Conservation (phyloP, 23 red algal species). For the Agarophyton chilense region DNA sequence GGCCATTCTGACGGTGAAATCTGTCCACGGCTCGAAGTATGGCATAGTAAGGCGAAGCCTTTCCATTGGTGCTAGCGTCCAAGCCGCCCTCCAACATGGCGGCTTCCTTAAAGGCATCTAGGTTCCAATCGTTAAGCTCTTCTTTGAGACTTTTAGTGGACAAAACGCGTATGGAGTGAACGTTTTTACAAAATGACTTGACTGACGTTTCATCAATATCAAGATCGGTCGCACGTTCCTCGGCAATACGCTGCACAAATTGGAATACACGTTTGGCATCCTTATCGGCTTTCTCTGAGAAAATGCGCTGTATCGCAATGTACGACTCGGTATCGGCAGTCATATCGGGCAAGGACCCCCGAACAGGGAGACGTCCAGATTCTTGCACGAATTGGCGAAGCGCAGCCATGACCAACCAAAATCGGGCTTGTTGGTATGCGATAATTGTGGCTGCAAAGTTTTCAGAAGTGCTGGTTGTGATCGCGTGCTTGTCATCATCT, state of each 20-base stretch:
- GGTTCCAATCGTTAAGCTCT: constrained; percentile 12
- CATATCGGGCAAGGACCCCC: constrained; percentile 90
- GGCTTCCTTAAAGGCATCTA: constrained; percentile 29
- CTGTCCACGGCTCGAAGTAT: constrained; percentile 61
- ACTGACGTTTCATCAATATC: constrained; percentile 51
- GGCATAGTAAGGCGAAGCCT: constrained; percentile 52
- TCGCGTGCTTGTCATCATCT: not conserved
- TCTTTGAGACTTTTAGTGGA: constrained; percentile 33
- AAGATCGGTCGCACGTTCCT: not conserved
- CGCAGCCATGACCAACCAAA: constrained; percentile 74
- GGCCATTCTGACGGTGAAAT: constrained; percentile 55
- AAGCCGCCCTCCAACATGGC: constrained; percentile 36
- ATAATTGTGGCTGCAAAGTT: constrained; percentile 11
- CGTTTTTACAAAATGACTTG: constrained; percentile 54
- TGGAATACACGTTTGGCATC: constrained; percentile 52
- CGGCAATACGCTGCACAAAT: constrained; percentile 37
- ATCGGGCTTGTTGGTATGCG: constrained; percentile 19
- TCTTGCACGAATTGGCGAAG: constrained; percentile 50
- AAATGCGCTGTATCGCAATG: constrained; percentile 78
- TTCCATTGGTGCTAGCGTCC: constrained; percentile 22
- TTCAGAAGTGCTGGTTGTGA: not conserved
- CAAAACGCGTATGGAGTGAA: constrained; percentile 33
- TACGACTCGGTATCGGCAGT: constrained; percentile 87
- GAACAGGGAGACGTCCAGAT: constrained; percentile 39
- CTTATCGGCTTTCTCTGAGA: constrained; percentile 48